Evolutionary conservation across 2,329 filamentous ascomycete genomes (phyloP).

Genomic region (Colletotrichum chrysophilum): DNA sequence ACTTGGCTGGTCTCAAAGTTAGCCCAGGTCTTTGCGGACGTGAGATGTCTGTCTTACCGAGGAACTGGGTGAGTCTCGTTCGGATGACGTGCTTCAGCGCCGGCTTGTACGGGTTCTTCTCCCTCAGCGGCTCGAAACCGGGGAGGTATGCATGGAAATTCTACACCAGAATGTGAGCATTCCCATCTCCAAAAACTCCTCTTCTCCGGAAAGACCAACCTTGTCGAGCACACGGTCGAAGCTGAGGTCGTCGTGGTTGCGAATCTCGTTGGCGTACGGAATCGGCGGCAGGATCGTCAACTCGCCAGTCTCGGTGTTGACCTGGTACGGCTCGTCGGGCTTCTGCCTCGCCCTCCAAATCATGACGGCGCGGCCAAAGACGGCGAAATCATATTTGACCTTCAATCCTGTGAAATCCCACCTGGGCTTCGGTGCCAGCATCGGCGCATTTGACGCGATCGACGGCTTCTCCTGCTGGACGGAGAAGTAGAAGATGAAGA

Average conservation of each 20-base stretch:
- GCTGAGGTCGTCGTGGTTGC: constrained; percentile 16
- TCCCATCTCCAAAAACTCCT: too few relatives aligned
- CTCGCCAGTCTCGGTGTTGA: constrained; percentile 11
- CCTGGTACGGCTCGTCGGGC: not conserved
- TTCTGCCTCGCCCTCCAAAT: not conserved
- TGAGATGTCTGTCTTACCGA: not conserved
- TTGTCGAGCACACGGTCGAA: constrained; percentile 16
- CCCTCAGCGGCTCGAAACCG: constrained; percentile 9
- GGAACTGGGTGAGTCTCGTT: constrained; percentile 17
- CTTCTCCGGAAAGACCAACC: not conserved
- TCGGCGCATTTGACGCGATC: not conserved
- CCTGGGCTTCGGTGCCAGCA: not conserved
- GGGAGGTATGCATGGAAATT: constrained; percentile 11
- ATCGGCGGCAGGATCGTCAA: constrained; percentile 13
- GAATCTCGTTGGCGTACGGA: constrained; percentile 17
- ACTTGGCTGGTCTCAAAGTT: not conserved
- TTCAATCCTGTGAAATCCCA: constrained; percentile 14
- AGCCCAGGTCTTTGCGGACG: not conserved
- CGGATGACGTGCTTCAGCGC: constrained; percentile 13
- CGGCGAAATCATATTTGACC: constrained; percentile 9
- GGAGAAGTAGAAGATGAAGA: constrained; percentile 17
- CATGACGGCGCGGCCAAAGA: not conserved
- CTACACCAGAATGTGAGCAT: not conserved
- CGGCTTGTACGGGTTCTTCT: constrained; percentile 3
- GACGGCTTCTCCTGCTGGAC: constrained; percentile 5